These are phyloP conservation scores for Entomortierella parvispora DNA, from an alignment of 192 early-diverging fungal species.

Conservation along the genomic window DNA sequence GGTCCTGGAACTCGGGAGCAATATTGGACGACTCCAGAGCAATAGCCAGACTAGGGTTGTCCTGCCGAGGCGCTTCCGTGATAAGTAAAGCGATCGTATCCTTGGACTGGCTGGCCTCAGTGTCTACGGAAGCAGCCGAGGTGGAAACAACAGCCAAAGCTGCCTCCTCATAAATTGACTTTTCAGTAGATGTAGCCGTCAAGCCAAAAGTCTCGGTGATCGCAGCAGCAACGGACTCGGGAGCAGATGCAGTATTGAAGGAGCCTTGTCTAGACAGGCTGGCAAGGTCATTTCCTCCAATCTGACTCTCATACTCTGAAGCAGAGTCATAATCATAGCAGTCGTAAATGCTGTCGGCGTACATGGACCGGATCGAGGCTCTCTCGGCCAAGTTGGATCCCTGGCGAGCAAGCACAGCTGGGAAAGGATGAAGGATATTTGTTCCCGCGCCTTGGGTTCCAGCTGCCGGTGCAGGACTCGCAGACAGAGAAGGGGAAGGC, in stretches of 20 bases:
- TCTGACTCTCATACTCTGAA: slow-evolving; percentile 30
- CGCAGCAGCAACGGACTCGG: not conserved
- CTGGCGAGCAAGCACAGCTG: slow-evolving; percentile 26
- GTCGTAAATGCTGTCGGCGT: slow-evolving; percentile 50
- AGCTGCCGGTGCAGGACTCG: not conserved
- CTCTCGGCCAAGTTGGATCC: slow-evolving; percentile 39
- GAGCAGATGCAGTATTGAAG: not conserved
- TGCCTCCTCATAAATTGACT: not conserved
- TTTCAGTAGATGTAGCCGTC: not conserved
- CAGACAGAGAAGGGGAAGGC: slow-evolving; percentile 25
- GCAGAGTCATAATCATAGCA: slow-evolving; percentile 49
- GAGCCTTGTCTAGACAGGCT: slow-evolving; percentile 13
- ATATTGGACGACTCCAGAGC: not conserved
- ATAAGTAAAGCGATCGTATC: too few species aligned
- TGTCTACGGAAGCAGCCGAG: not conserved
- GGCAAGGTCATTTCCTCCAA: not conserved
- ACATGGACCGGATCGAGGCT: slow-evolving; percentile 38
- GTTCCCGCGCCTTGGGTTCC: not conserved
- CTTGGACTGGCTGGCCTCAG: too few species aligned
- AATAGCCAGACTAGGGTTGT: not conserved
- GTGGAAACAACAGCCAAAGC: not conserved
- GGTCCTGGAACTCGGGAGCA: not conserved
- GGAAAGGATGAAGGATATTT: slow-evolving; percentile 7
- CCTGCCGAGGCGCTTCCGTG: not conserved
- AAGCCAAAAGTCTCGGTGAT: not conserved